Percentiles rank a stretch among this genome's conserved stretches.
These are phyloP conservation scores for Venturia pyrina DNA, from an alignment of 2,329 filamentous ascomycete genomes.

Conservation along the genomic window DNA sequence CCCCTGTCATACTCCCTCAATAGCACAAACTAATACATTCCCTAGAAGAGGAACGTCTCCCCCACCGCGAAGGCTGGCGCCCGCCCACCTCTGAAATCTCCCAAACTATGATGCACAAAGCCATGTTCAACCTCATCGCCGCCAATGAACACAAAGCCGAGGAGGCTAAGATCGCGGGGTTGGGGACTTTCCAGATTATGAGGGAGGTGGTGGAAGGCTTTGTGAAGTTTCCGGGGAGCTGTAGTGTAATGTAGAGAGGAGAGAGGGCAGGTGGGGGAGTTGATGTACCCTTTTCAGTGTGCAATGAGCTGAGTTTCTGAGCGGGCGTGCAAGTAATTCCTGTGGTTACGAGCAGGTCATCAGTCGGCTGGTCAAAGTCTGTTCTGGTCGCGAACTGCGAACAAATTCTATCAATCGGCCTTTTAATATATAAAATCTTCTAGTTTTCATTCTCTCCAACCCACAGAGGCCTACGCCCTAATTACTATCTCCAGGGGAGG, in stretches of 20 bases:
- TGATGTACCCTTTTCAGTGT: not conserved
- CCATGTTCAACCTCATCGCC: slow-evolving; percentile 11
- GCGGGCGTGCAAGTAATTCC: no score
- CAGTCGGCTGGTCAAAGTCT: no score
- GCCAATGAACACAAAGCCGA: slow-evolving; percentile 13
- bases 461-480: no score
- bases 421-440: no score
- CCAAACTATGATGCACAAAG: slow-evolving; percentile 9
- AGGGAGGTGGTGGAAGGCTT: slow-evolving; percentile 7
- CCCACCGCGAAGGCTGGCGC: slow-evolving; percentile 11
- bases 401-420: no score
- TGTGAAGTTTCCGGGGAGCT: slow-evolving; percentile 7
- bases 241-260: slow-evolving; percentile 9
- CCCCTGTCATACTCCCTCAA: no score
- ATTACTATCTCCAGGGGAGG: no score
- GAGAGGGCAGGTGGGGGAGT: no score
- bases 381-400: no score
- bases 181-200: slow-evolving; percentile 10
- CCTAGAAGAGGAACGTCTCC: slow-evolving; percentile 11
- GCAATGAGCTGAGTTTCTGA: no score
- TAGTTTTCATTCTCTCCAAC: no score
- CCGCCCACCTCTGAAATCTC: not conserved
- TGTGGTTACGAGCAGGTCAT: no score
- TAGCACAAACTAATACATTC: not conserved
- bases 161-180: slow-evolving; percentile 7